These are phyloP conservation scores for Amylostereum chailletii DNA, from an alignment of 1,284 basidiomycete species.

Conservation along the genomic window DNA sequence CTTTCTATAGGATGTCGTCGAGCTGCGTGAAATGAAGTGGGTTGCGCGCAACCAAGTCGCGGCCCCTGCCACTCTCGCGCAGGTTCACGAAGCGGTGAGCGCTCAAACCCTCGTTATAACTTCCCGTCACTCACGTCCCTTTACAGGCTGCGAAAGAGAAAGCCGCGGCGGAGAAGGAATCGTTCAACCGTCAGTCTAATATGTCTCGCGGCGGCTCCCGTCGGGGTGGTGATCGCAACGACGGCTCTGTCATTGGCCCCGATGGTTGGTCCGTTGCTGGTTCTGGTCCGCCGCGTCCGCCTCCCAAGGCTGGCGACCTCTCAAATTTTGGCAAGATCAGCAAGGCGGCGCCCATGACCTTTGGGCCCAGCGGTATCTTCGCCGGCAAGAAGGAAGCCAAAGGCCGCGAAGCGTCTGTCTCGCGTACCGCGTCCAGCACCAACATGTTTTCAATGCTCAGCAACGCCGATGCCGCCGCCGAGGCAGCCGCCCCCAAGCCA, in stretches of 20 bases:
- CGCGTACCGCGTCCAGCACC: constrained; percentile 67
- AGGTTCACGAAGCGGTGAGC: constrained; percentile 81
- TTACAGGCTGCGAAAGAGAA: constrained; percentile 63
- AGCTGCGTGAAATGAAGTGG: constrained; percentile 84
- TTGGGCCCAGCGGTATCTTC: constrained; percentile 43
- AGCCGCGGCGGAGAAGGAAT: constrained; percentile 55
- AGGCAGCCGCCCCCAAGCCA: constrained; percentile 36
- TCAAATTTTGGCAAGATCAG: constrained; percentile 81
- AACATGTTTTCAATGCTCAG: constrained; percentile 87
- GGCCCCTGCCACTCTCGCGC: constrained; percentile 84
- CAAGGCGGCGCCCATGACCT: constrained; percentile 55
- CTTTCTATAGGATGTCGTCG: constrained; percentile 48
- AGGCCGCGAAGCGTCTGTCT: constrained; percentile 58
- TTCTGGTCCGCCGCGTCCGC: constrained; percentile 48
- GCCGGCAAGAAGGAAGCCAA: constrained; percentile 39
- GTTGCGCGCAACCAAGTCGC: constrained; percentile 61
- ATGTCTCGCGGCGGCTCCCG: constrained; percentile 79
- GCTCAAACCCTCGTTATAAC: background rate
- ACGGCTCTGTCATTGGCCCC: constrained; percentile 39
- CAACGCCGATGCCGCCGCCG: constrained; percentile 37
- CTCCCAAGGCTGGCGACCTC: constrained; percentile 77
- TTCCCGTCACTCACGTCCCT: background rate
- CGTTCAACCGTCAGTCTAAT: constrained; percentile 36
- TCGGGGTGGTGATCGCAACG: constrained; percentile 69
- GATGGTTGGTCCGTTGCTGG: constrained; percentile 88